phyloP scores from a whole-genome alignment of 768 basidiomycete species.

The Calocybe gangraenosa region DNA sequence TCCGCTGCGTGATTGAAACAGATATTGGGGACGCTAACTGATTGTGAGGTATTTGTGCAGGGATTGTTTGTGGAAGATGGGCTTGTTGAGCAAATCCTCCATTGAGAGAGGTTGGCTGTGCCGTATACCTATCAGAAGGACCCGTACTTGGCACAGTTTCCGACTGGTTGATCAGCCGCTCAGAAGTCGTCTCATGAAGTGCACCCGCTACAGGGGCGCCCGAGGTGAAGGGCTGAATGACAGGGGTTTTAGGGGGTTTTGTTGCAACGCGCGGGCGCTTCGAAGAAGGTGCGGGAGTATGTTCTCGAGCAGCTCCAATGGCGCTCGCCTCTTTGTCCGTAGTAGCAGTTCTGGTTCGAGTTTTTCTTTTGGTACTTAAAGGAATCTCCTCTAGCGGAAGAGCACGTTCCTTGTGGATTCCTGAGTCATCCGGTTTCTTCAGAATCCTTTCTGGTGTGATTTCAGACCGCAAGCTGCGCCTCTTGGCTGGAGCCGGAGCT shows the following conservation, averaged over 20 bases:
- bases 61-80: neutral
- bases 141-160: no score
- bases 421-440: no score
- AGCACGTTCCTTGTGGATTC: no score
- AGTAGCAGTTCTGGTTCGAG: no score
- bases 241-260: neutral
- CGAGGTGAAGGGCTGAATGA: no score
- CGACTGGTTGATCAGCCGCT: no score
- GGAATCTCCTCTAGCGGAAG: slow-evolving; percentile 1
- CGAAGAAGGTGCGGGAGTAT: neutral
- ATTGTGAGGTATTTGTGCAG: neutral
- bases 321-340: no score
- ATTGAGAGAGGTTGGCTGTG: neutral
- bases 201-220: no score
- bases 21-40: neutral
- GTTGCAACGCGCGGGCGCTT: slow-evolving; percentile 7
- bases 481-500: slow-evolving; percentile 20
- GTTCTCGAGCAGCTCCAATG: neutral
- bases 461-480: slow-evolving; percentile 33
- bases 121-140: no score
- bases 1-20: neutral
- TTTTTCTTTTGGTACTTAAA: neutral
- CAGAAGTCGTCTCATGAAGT: no score
- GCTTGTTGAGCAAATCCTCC: neutral
- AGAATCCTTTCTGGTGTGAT: slow-evolving; percentile 1